Conservation (phyloP, 768 basidiomycete genomes). For the Saitozyma podzolica region DNA sequence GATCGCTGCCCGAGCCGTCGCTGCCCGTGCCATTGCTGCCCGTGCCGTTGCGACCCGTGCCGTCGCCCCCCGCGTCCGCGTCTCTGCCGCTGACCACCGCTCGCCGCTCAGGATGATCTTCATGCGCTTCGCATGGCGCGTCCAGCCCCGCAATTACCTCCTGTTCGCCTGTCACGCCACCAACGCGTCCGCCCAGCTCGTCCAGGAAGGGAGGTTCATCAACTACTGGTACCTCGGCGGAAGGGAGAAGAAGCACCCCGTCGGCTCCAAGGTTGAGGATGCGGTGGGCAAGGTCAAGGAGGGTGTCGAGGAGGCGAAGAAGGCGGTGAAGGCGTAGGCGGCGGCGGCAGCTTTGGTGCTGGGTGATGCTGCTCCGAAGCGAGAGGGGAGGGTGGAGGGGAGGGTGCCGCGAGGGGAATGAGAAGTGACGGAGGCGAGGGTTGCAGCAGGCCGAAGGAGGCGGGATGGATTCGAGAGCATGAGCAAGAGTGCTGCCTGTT, state of each 20-base stretch:
- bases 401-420: no score
- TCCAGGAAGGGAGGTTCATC: conserved; percentile 80
- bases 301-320: conserved; percentile 20
- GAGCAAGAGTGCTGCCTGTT: no score
- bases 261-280: conserved; percentile 28
- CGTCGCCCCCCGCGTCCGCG: no score
- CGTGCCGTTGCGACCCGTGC: no score
- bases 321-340: conserved; percentile 32
- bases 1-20: not conserved
- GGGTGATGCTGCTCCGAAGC: no score
- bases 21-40: not conserved
- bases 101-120: conserved; percentile 65
- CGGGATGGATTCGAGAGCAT: no score
- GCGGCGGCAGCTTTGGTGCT: not conserved
- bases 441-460: no score
- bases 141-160: conserved; percentile 93
- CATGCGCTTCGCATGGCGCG: conserved; percentile 89
- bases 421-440: no score
- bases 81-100: no score
- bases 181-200: conserved; percentile 79
- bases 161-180: conserved; percentile 92
- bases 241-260: conserved; percentile 64
- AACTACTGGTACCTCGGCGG: conserved; percentile 92
- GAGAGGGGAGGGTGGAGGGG: no score
- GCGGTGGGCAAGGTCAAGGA: conserved; percentile 28